A percentile compares a stretch with the other conserved stretches of the same genome.
Evolutionary conservation across 2,329 filamentous ascomycete species (phyloP).

Genomic region (Exserohilum turcica): DNA sequence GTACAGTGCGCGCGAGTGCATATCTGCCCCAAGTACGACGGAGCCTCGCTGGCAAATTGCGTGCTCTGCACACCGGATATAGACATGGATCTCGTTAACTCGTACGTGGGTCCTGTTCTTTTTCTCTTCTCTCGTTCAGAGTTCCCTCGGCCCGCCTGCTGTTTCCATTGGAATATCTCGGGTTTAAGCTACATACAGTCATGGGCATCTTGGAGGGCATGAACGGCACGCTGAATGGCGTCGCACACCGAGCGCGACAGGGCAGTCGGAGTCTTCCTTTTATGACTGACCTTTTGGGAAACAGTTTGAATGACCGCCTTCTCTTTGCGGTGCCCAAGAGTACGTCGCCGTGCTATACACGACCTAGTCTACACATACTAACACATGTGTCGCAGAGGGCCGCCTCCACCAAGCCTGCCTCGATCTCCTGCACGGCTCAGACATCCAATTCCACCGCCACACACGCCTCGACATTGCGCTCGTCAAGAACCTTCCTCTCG

Average conservation of each 20-base stretch:
- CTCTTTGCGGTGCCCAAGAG: slow-evolving; percentile 99
- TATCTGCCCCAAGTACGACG: slow-evolving; percentile 19
- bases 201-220: slow-evolving; percentile 32
- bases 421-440: slow-evolving; percentile 88
- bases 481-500: slow-evolving; percentile 94
- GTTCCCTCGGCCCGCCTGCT: not conserved
- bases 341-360: slow-evolving; percentile 55
- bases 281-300: slow-evolving; percentile 48
- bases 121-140: slow-evolving; percentile 14
- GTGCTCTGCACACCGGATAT: slow-evolving; percentile 27
- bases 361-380: slow-evolving; percentile 4
- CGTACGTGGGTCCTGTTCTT: slow-evolving; percentile 35
- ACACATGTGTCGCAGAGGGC: slow-evolving; percentile 68
- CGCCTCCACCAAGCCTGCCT: slow-evolving; percentile 86
- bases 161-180: not conserved
- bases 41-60: slow-evolving; percentile 26
- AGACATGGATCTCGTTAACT: slow-evolving; percentile 51
- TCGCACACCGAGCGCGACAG: slow-evolving; percentile 33
- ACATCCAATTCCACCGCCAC: slow-evolving; percentile 96
- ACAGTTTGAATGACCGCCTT: slow-evolving; percentile 86
- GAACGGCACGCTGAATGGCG: slow-evolving; percentile 26
- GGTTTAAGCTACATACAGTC: slow-evolving; percentile 10
- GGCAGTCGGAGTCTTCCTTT: slow-evolving; percentile 44
- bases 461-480: slow-evolving; percentile 95
- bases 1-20: slow-evolving; percentile 13